Base-by-base conservation (phyloP, 768 basidiomycete species). In the Suillus placidus region DNA sequence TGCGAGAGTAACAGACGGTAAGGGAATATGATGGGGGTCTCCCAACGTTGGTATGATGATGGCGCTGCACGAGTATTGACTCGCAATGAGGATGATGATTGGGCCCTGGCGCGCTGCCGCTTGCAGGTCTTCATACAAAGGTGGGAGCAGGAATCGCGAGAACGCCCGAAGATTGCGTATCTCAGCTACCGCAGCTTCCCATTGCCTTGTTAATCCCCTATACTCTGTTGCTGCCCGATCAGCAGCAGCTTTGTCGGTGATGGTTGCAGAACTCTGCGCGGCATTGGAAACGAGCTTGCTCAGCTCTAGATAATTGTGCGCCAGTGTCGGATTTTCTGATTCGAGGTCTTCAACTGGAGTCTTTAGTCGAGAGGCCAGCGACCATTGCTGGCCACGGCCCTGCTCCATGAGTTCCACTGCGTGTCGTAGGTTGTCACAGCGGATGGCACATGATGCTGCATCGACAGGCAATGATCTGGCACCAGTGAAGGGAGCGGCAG, bases 381-480 rank as follows among this genome's bases (percentile, higher is more conserved):
- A 68, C 75, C 76, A 77, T 6, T 74, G 69, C n/a, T 75, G 62
- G 8, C 71, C 72, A 7, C 72, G 72, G 26, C 26, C 26, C 26
- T 26, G 71, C 47, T 77, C 75, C 47, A 74, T 54, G 69, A 74
- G 72, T 65, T 74, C 71, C 4, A 76, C 30, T 5, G 73, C 73
- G 23, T 49, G 55, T 42, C 64, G 55, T 26, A n/a, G 34, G 16
- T 67, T 58, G 9, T 42, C 54, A 6, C 26, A n/a, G 35, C 20
- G 47, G 57, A 71, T 55, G 40, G 72, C 75, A 38, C 61, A 66
- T 20, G 65, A 66, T 8, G 61, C 65, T 18, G 65, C 61, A 63
- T 66, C 47, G 7, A 43, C 61, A n/a, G 65, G 8, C 0, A 63
- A 35, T 10, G 51, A 9, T 16, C 6, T 5, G 3, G 52, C 43